phyloP scores from a whole-genome alignment of 1,284 basidiomycete genomes.

The Rhodotorula mucilaginosa region DNA sequence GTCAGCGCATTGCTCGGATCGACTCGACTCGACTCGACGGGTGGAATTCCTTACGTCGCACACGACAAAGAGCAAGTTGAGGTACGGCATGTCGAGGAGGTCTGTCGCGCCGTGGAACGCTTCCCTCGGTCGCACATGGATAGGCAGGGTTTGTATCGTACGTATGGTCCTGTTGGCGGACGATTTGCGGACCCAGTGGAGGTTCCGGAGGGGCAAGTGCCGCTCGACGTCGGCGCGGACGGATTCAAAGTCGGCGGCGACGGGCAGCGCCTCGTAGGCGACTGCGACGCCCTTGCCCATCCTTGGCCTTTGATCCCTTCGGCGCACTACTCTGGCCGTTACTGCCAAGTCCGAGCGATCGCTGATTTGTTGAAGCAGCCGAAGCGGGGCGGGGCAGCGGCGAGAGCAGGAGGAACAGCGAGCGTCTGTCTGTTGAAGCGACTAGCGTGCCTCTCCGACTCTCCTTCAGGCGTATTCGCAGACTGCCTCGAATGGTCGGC shows the following conservation, averaged over 20 bases:
- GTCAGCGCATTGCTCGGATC: not conserved
- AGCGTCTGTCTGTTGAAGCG: too few species aligned
- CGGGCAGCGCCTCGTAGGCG: constrained; percentile 35
- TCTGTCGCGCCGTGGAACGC: constrained; percentile 67
- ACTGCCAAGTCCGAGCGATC: not conserved
- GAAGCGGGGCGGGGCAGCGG: not conserved
- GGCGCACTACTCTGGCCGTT: not conserved
- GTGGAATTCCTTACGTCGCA: constrained; percentile 67
- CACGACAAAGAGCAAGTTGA: constrained; percentile 78
- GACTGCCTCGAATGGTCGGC: too few species aligned
- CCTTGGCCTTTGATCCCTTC: too few species aligned
- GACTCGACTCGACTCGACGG: not conserved
- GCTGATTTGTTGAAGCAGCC: not conserved
- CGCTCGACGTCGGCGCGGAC: constrained; percentile 57
- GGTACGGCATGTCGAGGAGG: constrained; percentile 76
- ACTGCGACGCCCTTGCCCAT: constrained; percentile 18
- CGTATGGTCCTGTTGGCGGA: constrained; percentile 64
- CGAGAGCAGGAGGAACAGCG: not conserved
- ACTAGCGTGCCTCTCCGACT: too few species aligned
- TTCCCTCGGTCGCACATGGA: constrained; percentile 58
- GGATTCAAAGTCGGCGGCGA: constrained; percentile 45
- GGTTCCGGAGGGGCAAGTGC: constrained; percentile 78
- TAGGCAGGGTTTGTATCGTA: constrained; percentile 81
- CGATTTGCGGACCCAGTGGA: constrained; percentile 76
- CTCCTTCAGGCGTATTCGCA: too few species aligned